These are phyloP conservation scores for Debaryomyces psychrophilus DNA, from an alignment of 1,139 yeast species.

Conservation along the genomic window DNA sequence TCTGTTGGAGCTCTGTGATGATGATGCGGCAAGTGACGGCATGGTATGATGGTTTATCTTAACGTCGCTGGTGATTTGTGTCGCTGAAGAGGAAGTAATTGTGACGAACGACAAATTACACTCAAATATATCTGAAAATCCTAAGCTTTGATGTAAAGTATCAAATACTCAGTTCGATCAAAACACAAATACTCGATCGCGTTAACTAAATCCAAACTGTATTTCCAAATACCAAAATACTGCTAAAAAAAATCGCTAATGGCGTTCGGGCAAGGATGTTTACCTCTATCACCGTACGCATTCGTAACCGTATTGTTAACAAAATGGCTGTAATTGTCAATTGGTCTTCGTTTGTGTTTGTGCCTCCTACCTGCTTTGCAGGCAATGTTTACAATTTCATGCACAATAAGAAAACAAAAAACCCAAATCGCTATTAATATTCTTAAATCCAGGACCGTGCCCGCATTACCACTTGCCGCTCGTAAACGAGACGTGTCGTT, in stretches of 20 bases:
- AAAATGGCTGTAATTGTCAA: slow-evolving; percentile 3
- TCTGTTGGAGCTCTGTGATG: slow-evolving; percentile 24
- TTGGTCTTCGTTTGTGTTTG: not conserved
- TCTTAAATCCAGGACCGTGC: not conserved
- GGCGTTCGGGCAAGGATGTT: slow-evolving; percentile 4
- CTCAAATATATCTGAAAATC: slow-evolving; percentile 2
- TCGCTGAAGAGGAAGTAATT: not conserved
- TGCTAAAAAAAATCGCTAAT: not conserved
- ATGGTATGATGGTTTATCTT: not conserved
- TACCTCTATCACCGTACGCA: slow-evolving; percentile 1
- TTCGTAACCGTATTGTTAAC: slow-evolving; percentile 5
- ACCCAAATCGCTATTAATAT: not conserved
- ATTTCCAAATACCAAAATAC: slow-evolving; percentile 3
- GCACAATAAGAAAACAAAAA: slow-evolving; percentile 5
- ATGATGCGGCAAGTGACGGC: slow-evolving; percentile 11
- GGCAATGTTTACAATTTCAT: slow-evolving; percentile 5
- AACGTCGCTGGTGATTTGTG: not conserved
- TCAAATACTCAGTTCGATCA: slow-evolving; percentile 7
- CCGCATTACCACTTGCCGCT: not conserved
- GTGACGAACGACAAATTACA: slow-evolving; percentile 1
- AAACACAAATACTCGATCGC: slow-evolving; percentile 9
- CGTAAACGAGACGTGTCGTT: slow-evolving; percentile 7
- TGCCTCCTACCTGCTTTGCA: slow-evolving; percentile 1
- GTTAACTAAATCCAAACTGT: slow-evolving; percentile 2
- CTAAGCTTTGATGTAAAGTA: slow-evolving; percentile 2